These are phyloP conservation scores for Moricandia moricandioides DNA, from an alignment of 345 rosid species.

Conservation along the genomic window DNA sequence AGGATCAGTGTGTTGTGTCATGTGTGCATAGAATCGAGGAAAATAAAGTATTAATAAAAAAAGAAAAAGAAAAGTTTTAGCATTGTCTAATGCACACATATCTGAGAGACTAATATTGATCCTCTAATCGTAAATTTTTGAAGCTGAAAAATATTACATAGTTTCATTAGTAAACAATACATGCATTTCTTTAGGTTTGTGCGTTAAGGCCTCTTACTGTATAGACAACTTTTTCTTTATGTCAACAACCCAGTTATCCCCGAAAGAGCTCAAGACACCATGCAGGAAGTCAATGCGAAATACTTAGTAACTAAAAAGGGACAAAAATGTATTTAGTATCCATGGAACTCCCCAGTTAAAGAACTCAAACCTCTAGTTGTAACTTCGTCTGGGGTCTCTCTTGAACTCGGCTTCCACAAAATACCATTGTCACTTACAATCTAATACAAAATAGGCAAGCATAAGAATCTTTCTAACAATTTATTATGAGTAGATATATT, in stretches of 20 bases:
- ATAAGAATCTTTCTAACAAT: constrained; percentile 3
- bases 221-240: not conserved
- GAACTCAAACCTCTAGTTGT: constrained; percentile 66
- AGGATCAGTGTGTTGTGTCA: too few relatives aligned
- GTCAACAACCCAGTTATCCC: too few relatives aligned
- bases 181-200: not conserved
- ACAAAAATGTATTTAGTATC: not conserved
- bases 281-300: not conserved
- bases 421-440: constrained; percentile 52
- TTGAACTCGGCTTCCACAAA: constrained; percentile 58
- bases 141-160: not conserved
- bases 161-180: not conserved
- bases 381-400: constrained; percentile 66
- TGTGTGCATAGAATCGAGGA: too few relatives aligned
- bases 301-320: not conserved
- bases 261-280: not conserved
- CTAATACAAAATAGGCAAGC: constrained; percentile 34
- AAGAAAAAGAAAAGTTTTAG: too few relatives aligned
- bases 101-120: too few relatives aligned
- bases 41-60: too few relatives aligned
- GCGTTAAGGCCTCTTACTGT: not conserved
- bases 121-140: too few relatives aligned
- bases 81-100: too few relatives aligned
- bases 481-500: not conserved
- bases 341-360: constrained; percentile 51